Evolutionary conservation across 2,329 filamentous ascomycete species (phyloP), one percentile per base, ranked within the genome.

Genomic region (Cladosporium halotolerans): DNA sequence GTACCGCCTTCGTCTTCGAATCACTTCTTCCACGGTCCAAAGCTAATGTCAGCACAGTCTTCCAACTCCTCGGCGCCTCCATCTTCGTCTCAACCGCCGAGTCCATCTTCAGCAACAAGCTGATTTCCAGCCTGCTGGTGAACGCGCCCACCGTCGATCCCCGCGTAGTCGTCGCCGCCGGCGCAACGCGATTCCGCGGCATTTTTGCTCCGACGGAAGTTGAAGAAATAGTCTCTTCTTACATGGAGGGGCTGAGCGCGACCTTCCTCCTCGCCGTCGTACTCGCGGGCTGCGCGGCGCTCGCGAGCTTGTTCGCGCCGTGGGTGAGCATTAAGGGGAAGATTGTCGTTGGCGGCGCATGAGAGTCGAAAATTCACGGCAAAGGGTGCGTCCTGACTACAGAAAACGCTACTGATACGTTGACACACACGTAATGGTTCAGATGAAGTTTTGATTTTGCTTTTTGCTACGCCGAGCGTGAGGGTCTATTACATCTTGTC

Each of bases 41-140:
- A 10, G 28, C 45, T 38, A 28, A 46, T 16, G 60, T 59, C n/a
- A 57, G 64, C 9, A 51, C 64, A 16, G 68, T 76, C 62, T 64
- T 69, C 57, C 72, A 76, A 55, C 71, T 68, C 16, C 59, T 72
- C n/a, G 69, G 70, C 10, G 72, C 72, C 4, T 68, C 72, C 6
- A 61, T 77, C 39, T 73, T 72, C 52, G 63, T 75, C 41, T 68
- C 71, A 5, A 69, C 70, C 7, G 68, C 63, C 1, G 71, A 77
- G 58, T 57, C 67, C 4, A 66, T 59, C 14, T 70, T 70, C 55
- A 59, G 58, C n/a, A 71, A 71, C 55, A 58, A 57, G 18, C 52
- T 70, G 28, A 41, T 68, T n/a, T 45, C 62, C 23, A 56, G 57
- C 19, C 36, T 70, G 9, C 52, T 59, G 14, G 46, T 19, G 4